phyloP scores from a whole-genome alignment of 768 basidiomycete genomes.

The Auriculariales sp. region DNA sequence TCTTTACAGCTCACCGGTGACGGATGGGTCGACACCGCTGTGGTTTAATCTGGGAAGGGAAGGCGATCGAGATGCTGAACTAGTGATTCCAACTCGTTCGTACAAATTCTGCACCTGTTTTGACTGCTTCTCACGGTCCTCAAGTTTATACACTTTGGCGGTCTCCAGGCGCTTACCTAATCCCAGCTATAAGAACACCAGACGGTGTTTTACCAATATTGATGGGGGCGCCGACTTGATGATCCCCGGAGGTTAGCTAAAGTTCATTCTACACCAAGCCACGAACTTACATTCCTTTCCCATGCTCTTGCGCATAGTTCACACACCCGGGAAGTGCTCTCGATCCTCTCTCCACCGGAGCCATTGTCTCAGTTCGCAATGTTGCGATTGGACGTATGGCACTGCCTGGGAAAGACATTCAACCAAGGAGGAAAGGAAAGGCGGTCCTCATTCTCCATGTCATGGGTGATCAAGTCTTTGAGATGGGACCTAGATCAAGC shows the following conservation, averaged over 20 bases:
- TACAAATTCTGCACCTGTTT: no score
- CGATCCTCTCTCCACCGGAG: constrained; percentile 23
- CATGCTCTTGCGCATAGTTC: no score
- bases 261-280: background rate
- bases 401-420: constrained; percentile 33
- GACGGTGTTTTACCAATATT: constrained; percentile 55
- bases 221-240: constrained; percentile 76
- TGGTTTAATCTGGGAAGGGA: constrained; percentile 68
- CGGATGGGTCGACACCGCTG: constrained; percentile 62
- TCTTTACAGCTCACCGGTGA: background rate
- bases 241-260: constrained; percentile 63
- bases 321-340: constrained; percentile 24
- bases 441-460: constrained; percentile 60
- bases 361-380: constrained; percentile 53
- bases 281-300: background rate
- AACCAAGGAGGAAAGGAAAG: constrained; percentile 52
- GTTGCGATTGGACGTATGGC: constrained; percentile 64
- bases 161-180: constrained; percentile 41
- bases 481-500: constrained; percentile 44
- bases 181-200: constrained; percentile 62
- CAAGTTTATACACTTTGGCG: constrained; percentile 71
- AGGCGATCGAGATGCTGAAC: constrained; percentile 22
- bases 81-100: constrained; percentile 55
- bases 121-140: background rate
- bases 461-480: constrained; percentile 67